A percentile compares a stretch with the other conserved stretches of the same genome.
Evolutionary conservation across 2,329 filamentous ascomycete genomes (phyloP).

Genomic region (Cladorrhinum sp.): DNA sequence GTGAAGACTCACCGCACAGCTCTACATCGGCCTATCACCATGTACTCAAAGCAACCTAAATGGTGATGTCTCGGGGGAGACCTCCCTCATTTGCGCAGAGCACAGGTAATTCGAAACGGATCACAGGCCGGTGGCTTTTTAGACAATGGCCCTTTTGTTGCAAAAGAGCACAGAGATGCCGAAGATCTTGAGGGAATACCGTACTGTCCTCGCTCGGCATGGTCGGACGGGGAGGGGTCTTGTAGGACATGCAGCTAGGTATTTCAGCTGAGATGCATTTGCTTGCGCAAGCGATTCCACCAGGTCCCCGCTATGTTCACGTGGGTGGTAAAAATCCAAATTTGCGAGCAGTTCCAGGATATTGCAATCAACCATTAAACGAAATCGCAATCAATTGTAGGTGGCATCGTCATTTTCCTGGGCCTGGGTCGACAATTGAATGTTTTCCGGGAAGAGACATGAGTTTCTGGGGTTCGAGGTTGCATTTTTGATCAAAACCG

Average conservation of each 20-base stretch:
- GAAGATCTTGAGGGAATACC: neutral
- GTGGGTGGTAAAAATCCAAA: neutral
- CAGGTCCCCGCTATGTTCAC: neutral
- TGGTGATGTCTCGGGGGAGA: neutral
- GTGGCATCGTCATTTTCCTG: neutral
- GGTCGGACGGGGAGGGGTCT: neutral
- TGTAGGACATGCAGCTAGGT: neutral
- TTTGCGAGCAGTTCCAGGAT: neutral
- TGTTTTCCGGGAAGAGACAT: neutral
- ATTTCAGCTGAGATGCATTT: neutral
- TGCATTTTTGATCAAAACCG: neutral
- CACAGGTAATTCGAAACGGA: neutral
- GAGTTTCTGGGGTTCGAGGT: neutral
- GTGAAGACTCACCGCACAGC: neutral
- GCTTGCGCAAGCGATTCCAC: neutral
- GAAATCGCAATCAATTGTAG: neutral
- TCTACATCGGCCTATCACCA: neutral
- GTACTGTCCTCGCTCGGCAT: too few species aligned
- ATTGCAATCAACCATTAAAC: neutral
- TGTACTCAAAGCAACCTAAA: neutral
- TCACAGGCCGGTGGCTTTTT: neutral
- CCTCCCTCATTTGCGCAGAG: neutral
- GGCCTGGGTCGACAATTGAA: neutral
- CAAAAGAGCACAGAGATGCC: neutral
- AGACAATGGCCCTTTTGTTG: neutral